Conservation (phyloP, 805 yeast genomes). For the Wickerhamiella australiensis region DNA sequence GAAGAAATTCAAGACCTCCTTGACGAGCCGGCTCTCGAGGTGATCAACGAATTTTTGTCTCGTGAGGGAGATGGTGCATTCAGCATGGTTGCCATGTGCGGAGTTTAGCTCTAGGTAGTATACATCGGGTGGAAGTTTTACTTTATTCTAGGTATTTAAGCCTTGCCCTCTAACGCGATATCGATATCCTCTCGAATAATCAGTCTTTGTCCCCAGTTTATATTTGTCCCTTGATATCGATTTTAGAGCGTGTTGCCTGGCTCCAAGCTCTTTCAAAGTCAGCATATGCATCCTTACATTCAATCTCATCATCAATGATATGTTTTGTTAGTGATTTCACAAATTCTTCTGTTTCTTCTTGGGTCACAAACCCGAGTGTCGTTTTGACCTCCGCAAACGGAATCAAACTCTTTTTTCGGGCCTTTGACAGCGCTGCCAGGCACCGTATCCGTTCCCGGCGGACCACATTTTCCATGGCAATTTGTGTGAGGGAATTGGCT, state of each 20-base stretch:
- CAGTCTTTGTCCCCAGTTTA: too few relatives aligned
- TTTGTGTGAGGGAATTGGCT: conserved; percentile 35
- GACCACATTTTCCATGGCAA: conserved; percentile 42
- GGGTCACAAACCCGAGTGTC: conserved; percentile 30
- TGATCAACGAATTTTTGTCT: conserved; percentile 57
- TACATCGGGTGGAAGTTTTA: too few relatives aligned
- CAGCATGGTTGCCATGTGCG: conserved; percentile 54
- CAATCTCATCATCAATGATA: conserved; percentile 12
- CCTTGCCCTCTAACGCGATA: too few relatives aligned
- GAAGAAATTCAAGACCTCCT: conserved; percentile 40
- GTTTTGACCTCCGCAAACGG: conserved; percentile 20
- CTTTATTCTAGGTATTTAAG: too few relatives aligned
- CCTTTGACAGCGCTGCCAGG: conserved; percentile 41
- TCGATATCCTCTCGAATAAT: too few relatives aligned
- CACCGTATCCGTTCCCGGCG: conserved; percentile 47
- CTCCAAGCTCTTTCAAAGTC: conserved; percentile 31
- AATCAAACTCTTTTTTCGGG: conserved; percentile 34
- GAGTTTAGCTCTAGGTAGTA: too few relatives aligned
- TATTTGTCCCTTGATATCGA: conserved; percentile 84
- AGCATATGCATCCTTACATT: conserved; percentile 24
- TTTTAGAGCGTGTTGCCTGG: conserved; percentile 29
- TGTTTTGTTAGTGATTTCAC: not conserved
- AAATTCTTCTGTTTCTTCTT: conserved; percentile 11
- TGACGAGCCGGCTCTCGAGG: conserved; percentile 37
- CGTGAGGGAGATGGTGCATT: conserved; percentile 37